Evolutionary conservation across 257 asterid genomes (phyloP).

Genomic region (Jacaranda copaia): DNA sequence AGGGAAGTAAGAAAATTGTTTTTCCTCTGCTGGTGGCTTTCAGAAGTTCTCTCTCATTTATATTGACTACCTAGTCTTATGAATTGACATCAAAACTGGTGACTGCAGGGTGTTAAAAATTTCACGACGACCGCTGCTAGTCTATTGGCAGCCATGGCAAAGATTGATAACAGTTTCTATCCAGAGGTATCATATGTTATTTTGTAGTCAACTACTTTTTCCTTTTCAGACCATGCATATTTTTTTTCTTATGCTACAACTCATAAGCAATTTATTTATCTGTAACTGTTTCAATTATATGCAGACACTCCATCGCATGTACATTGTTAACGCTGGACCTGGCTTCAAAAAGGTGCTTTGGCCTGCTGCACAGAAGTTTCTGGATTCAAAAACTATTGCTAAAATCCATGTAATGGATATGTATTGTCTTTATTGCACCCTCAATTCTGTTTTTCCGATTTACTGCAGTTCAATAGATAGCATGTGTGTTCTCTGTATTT

Average conservation of each 20-base stretch:
- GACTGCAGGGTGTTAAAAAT: conserved; percentile 78
- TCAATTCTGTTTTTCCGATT: conserved; percentile 1
- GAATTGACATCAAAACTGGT: conserved; percentile 29
- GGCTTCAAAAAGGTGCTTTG: conserved; percentile 91
- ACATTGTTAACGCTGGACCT: conserved; percentile 89
- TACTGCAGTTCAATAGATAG: conserved; percentile 33
- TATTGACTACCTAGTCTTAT: conserved; percentile 21
- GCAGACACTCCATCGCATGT: conserved; percentile 94
- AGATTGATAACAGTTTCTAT: conserved; percentile 77
- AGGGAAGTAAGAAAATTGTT: conserved; percentile 5
- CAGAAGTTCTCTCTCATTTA: conserved; percentile 24
- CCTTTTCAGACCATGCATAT: conserved; percentile 15
- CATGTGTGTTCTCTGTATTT: conserved; percentile 28
- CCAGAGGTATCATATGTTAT: conserved; percentile 76
- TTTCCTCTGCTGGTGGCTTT: conserved; percentile 7
- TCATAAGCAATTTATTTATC: conserved; percentile 20
- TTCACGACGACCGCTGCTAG: conserved; percentile 77
- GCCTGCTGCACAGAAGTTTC: conserved; percentile 94
- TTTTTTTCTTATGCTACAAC: conserved; percentile 2
- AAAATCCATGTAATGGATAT: conserved; percentile 70
- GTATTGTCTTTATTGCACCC: not conserved
- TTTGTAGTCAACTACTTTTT: conserved; percentile 9
- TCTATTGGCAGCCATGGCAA: conserved; percentile 84
- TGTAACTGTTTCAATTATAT: conserved; percentile 35
- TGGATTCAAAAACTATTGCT: conserved; percentile 81